Evolutionary conservation across 257 asterid species (phyloP).

Genomic region (Solanum raphanifolium): DNA sequence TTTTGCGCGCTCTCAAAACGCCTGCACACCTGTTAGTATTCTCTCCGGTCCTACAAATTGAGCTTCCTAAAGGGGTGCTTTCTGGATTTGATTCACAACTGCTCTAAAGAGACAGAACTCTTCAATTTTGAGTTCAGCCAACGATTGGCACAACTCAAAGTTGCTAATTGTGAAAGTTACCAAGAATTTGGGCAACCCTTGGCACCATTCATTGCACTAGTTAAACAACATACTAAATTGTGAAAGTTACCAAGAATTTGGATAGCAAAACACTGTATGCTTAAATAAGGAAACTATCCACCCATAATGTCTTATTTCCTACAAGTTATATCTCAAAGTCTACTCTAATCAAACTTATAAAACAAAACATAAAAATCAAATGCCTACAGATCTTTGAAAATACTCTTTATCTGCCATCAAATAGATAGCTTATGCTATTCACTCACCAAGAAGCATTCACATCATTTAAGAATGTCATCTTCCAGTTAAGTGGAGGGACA

Average conservation of each 20-base stretch:
- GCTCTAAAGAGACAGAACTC: not conserved
- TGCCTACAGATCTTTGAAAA: not conserved
- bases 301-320: not conserved
- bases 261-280: not conserved
- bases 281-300: not conserved
- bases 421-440: not conserved
- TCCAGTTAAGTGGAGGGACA: slow-evolving; percentile 29
- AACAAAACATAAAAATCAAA: not conserved
- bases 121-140: not conserved
- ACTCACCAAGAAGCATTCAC: not conserved
- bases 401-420: not conserved
- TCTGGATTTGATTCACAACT: not conserved
- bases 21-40: not conserved
- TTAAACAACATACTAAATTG: not conserved
- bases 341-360: not conserved
- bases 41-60: not conserved
- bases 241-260: not conserved
- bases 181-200: not conserved
- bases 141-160: not conserved
- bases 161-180: not conserved
- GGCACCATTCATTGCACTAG: not conserved
- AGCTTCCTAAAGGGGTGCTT: not conserved
- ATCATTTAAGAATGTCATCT: slow-evolving; percentile 12
- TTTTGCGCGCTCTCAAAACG: not conserved
- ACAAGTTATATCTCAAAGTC: not conserved